A percentile compares a stretch with the other conserved stretches of the same genome.
Conservation (phyloP, 441 rosid species). For the Melastoma candidum region DNA sequence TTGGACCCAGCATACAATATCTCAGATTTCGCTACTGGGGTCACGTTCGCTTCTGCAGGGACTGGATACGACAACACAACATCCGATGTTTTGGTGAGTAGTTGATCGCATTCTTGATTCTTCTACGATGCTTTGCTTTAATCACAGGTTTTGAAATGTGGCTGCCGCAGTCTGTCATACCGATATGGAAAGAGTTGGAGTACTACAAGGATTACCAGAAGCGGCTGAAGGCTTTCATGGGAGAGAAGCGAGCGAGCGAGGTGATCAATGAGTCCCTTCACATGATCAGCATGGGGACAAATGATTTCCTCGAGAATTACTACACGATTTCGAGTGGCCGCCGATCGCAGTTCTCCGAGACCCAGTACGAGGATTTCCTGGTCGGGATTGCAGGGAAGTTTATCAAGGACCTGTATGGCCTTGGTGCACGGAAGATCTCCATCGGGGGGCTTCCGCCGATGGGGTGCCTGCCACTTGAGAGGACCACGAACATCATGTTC, state of each 20-base stretch:
- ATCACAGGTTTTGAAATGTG: too few species aligned
- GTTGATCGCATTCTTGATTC: too few species aligned
- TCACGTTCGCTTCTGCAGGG: conserved; percentile 77
- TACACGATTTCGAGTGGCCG: conserved; percentile 32
- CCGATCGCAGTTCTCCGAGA: conserved; percentile 27
- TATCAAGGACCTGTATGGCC: conserved; percentile 28
- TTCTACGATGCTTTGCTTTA: too few species aligned
- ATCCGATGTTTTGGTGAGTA: conserved; percentile 51
- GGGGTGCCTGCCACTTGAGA: conserved; percentile 68
- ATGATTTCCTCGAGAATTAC: conserved; percentile 63
- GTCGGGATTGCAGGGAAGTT: conserved; percentile 34
- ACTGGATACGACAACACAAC: conserved; percentile 65
- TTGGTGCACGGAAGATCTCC: conserved; percentile 56
- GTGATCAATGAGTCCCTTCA: conserved; percentile 29
- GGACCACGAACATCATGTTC: conserved; percentile 36
- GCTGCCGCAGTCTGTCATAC: too few species aligned
- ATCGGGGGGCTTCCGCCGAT: conserved; percentile 60
- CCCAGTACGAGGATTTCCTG: conserved; percentile 34
- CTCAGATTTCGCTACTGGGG: conserved; percentile 52
- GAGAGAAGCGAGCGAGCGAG: conserved; percentile 23
- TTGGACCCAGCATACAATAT: conserved; percentile 50
- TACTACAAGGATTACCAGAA: too few species aligned
- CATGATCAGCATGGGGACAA: conserved; percentile 55
- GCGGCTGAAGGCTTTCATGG: conserved; percentile 34
- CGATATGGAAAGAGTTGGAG: too few species aligned